phyloP scores from a whole-genome alignment of 805 yeast species.

The Yarrowia sp. region DNA sequence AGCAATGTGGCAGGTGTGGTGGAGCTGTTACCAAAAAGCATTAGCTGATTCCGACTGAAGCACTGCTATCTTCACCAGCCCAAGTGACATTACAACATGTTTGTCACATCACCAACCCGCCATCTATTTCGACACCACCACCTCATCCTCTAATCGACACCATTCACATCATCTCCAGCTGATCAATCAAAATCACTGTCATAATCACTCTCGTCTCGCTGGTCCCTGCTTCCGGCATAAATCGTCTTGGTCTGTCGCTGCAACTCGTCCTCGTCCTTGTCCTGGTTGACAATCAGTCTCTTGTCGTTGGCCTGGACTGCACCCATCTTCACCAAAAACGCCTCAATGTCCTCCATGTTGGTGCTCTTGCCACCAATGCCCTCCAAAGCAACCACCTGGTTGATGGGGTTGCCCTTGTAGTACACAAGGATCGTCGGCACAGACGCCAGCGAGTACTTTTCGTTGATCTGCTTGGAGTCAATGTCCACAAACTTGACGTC shows the following conservation, averaged over 20 bases:
- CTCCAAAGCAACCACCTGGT: slow-evolving; percentile 76
- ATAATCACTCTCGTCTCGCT: background rate
- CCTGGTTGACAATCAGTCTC: slow-evolving; percentile 56
- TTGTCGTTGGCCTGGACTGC: slow-evolving; percentile 66
- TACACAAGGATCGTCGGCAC: slow-evolving; percentile 90
- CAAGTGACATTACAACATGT: too few relatives aligned
- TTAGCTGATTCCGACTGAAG: too few relatives aligned
- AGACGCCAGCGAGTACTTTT: slow-evolving; percentile 82
- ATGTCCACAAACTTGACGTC: slow-evolving; percentile 92
- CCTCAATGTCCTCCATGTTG: slow-evolving; percentile 64
- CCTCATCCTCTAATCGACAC: too few relatives aligned
- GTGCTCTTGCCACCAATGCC: slow-evolving; percentile 84
- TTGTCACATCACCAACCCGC: too few relatives aligned
- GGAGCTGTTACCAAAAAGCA: too few relatives aligned
- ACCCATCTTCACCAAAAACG: slow-evolving; percentile 59
- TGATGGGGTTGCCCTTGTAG: slow-evolving; percentile 69
- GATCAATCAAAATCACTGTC: background rate
- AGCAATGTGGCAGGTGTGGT: too few relatives aligned
- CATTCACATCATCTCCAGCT: background rate
- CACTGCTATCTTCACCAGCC: too few relatives aligned
- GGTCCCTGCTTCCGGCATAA: background rate
- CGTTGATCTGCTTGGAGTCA: slow-evolving; percentile 86
- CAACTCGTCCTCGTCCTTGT: slow-evolving; percentile 34
- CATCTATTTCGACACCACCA: too few relatives aligned
- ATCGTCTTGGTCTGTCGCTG: background rate